Base-by-base conservation (phyloP, 768 basidiomycete species). In the Neoboletus brunneissimus region DNA sequence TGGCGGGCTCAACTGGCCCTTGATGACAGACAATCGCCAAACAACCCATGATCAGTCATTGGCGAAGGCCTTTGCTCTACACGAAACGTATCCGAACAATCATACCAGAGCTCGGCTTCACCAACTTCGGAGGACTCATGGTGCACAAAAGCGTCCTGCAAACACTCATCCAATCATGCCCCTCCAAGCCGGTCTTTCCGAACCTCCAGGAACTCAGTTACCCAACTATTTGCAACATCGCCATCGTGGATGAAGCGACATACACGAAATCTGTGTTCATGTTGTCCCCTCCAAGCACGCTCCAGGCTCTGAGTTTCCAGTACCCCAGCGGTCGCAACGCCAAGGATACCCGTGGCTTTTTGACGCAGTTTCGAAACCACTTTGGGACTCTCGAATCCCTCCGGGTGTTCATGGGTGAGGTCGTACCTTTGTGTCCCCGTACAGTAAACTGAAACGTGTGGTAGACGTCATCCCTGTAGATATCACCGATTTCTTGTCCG, bases 141-240 rank as follows among this genome's bases (percentile, higher is more conserved):
- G 53, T 67, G 0, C 62, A 64, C 11, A 54, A 64, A 25, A 62
- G 20, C 31, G 53, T 66, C 16, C n/a, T 64, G 12, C 56, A 58
- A 38, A 58, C 57, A 0, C 62, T 66, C 40, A 34, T 62, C n/a
- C 53, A 67, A 12, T 58, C 65, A 4, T 66, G 65, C 18, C 64
- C 64, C 2, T 58, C 57, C 47, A 55, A 54, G 27, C 61, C 65
- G 13, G 20, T 65, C 13, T 58, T 66, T 23, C 63, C 59, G 18
- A 67, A 64, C 41, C 63, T 67, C 2, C 62, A 67, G 57, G 65
- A 66, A 41, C 65, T 66, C 31, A 40, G 35, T 5, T 56, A 55
- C 12, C 18, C 54, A 1, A 51, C 53, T 2, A 53, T 67, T 5
- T 67, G 62, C 37, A 67, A 64, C 54, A 60, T 66, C 16, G 31